Base-by-base conservation (phyloP, 2,329 filamentous ascomycete species). In the Massarina eburnea region DNA sequence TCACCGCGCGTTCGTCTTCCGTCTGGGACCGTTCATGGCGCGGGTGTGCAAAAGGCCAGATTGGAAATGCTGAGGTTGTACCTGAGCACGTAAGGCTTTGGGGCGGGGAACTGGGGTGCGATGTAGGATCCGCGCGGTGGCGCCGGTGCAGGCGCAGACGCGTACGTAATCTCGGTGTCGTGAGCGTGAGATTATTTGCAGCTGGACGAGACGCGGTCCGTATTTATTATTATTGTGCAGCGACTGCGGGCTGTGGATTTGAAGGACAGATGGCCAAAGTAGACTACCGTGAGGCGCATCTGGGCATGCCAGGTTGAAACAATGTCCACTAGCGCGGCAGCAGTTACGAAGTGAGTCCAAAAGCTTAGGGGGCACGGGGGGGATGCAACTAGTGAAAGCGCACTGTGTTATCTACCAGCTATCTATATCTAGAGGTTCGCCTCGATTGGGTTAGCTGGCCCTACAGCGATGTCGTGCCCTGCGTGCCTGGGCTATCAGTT, bases 1-100 rank as follows among this genome's bases (percentile, higher is more conserved):
- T 69, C 64, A 69, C 61, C 62, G 58, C 48, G 46, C 48, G 38
- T 48, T 55, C 47, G 55, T 56, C 51, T 58, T 62, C 44, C 57
- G 58, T 59, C 54, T 57, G 50, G 49, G 49, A 46, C 38, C 55
- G 55, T 58, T 61, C 66, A 69, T 69, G 52, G 56, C 57, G 58
- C 45, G 53, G 44, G 46, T 49, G 52, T 49, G 54, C 54, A 46
- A 58, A 50, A 61, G 54, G 62, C 63, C 64, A 64, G 58, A 48
- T 58, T 51, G 59, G 45, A 39, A 19, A 24, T 43, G 47, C 33
- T 43, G 43, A 49, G 41, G 54, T 63, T 39, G 59, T 61, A 62
- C 57, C 51, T 48, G 40, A 51, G 46, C 42, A 41, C 36, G 46
- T 39, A 48, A 53, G 54, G 56, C 54, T 54, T 9, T 36, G 45